Evolutionary conservation across 108 stramenopile species (phyloP).

Genomic region (Skeletonema potamos): DNA sequence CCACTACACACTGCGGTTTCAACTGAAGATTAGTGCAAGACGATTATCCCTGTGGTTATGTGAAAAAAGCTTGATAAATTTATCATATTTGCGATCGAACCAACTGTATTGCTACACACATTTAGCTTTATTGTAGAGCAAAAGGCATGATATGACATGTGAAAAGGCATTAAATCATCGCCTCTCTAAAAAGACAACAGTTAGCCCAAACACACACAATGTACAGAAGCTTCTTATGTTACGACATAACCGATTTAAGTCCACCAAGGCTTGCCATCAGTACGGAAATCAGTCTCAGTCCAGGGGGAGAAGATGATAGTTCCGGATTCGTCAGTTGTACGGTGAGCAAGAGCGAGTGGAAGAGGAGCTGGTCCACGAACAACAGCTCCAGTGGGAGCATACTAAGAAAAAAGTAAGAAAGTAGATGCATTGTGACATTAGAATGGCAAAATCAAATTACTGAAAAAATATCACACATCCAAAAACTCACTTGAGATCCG

Average conservation of each 20-base stretch:
- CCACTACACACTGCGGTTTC: too few species aligned
- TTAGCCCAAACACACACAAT: slow-evolving; percentile 1
- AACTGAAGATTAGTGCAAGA: too few species aligned
- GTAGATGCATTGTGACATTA: too few species aligned
- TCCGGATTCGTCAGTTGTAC: slow-evolving; percentile 78
- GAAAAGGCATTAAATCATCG: not conserved
- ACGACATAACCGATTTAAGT: slow-evolving; percentile 52
- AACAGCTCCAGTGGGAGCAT: slow-evolving; percentile 91
- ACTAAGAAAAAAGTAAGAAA: slow-evolving; percentile 46
- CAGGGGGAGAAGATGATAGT: slow-evolving; percentile 91
- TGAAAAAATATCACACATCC: not conserved
- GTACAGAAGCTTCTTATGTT: not conserved
- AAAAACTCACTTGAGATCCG: slow-evolving; percentile 76
- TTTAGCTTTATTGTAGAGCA: slow-evolving; percentile 22
- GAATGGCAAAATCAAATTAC: not conserved
- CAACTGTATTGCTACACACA: not conserved
- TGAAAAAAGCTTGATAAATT: too few species aligned
- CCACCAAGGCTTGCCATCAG: slow-evolving; percentile 95
- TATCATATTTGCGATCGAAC: not conserved
- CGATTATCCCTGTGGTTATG: too few species aligned
- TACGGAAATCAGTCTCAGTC: slow-evolving; percentile 97
- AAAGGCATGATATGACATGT: slow-evolving; percentile 5
- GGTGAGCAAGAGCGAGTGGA: slow-evolving; percentile 94
- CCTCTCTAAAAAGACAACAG: not conserved
- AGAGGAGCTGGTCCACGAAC: slow-evolving; percentile 97